Evolutionary conservation across 2,329 filamentous ascomycete genomes (phyloP).

Genomic region (Sodiomyces alkalinus): DNA sequence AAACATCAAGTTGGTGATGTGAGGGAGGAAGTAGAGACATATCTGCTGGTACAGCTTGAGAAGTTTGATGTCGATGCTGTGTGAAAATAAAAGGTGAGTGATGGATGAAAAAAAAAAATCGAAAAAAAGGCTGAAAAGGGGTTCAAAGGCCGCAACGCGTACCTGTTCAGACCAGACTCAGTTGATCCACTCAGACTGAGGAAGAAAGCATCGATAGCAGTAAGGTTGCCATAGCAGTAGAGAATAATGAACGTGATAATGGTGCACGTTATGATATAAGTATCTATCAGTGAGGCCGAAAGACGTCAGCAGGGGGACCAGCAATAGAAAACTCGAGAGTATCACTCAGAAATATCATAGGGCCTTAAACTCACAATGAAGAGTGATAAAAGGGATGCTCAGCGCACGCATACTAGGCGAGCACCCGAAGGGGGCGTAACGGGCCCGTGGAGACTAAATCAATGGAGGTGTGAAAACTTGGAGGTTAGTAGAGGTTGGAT

Average conservation of each 20-base stretch:
- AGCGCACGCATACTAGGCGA: too few species aligned
- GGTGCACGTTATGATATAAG: slow-evolving; percentile 2
- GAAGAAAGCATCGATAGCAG: slow-evolving; percentile 31
- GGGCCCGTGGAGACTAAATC: too few species aligned
- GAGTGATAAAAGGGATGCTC: slow-evolving; percentile 1
- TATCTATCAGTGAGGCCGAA: too few species aligned
- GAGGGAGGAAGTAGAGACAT: slow-evolving; percentile 32
- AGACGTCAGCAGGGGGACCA: not conserved
- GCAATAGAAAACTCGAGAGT: not conserved
- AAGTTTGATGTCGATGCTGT: slow-evolving; percentile 31
- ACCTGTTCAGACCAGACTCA: slow-evolving; percentile 35
- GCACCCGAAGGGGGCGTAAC: too few species aligned
- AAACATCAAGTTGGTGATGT: slow-evolving; percentile 31
- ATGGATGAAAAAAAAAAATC: not conserved
- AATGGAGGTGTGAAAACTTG: too few species aligned
- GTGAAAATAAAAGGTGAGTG: not conserved
- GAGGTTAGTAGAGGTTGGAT: too few species aligned
- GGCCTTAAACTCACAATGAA: not conserved
- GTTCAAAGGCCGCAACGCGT: too few species aligned
- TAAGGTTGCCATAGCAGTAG: slow-evolving; percentile 17
- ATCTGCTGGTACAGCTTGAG: slow-evolving; percentile 35
- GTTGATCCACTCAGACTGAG: slow-evolving; percentile 33
- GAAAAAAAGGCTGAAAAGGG: not conserved
- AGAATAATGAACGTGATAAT: slow-evolving; percentile 1
- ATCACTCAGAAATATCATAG: not conserved